phyloP scores from a whole-genome alignment of 768 basidiomycete species.

The Lentinus tigrinus region DNA sequence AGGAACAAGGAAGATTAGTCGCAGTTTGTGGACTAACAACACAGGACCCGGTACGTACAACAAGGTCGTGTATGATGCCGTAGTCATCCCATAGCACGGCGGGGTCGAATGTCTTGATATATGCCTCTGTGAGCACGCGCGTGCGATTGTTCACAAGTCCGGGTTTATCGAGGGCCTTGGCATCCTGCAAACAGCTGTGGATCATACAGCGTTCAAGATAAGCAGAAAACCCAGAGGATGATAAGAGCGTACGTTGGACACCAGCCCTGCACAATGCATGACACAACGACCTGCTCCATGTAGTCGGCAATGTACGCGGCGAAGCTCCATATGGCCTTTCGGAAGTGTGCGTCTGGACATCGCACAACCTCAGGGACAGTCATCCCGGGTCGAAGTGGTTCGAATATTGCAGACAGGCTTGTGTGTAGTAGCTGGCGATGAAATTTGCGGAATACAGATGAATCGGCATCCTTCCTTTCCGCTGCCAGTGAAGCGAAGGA shows the following conservation, averaged over 20 bases:
- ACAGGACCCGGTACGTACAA: conserved; percentile 15
- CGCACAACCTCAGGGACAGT: conserved; percentile 10
- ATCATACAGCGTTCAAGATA: too few relatives aligned
- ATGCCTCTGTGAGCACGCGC: background rate
- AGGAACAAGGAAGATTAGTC: background rate
- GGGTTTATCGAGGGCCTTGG: background rate
- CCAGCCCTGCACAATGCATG: conserved; percentile 23
- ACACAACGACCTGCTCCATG: conserved; percentile 28
- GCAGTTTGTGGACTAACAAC: too few relatives aligned
- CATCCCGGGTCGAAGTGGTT: conserved; percentile 15
- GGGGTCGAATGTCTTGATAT: background rate
- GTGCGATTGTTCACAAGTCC: background rate
- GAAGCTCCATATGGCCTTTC: conserved; percentile 26
- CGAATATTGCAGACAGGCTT: conserved; percentile 5
- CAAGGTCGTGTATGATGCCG: conserved; percentile 26
- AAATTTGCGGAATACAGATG: conserved; percentile 9
- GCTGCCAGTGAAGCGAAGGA: too few relatives aligned
- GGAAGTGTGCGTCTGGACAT: conserved; percentile 29
- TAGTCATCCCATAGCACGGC: conserved; percentile 27
- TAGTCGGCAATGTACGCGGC: conserved; percentile 33
- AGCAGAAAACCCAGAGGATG: too few relatives aligned
- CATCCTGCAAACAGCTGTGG: too few relatives aligned
- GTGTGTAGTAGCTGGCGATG: conserved; percentile 15
- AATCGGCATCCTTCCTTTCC: conserved; percentile 1
- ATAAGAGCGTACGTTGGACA: conserved; percentile 16